These are phyloP conservation scores for Blastomyces percursus DNA, from an alignment of 2,329 filamentous ascomycete species.

Conservation along the genomic window DNA sequence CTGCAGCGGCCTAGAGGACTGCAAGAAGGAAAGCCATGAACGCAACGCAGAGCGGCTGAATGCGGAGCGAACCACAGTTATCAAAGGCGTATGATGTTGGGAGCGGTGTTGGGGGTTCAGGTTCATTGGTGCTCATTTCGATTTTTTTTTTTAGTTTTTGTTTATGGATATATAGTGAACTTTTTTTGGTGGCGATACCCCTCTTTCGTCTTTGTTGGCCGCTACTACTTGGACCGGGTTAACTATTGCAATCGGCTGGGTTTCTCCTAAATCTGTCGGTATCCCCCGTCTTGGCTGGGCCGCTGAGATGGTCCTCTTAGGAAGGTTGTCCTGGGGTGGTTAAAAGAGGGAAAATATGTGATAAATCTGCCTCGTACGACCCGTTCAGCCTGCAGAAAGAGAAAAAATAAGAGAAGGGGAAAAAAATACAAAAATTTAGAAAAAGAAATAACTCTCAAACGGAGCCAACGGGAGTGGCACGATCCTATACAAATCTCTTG, in stretches of 20 bases:
- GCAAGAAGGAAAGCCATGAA: constrained; percentile 94
- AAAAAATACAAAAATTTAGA: too few species aligned
- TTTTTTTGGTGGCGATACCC: neutral
- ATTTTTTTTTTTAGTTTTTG: constrained; percentile 3
- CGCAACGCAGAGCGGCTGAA: constrained; percentile 88
- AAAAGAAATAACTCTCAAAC: neutral
- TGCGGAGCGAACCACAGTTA: constrained; percentile 83
- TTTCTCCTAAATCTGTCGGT: neutral
- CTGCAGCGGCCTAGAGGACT: constrained; percentile 86
- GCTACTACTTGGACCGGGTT: neutral
- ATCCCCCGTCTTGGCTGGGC: neutral
- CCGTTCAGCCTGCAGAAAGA: neutral
- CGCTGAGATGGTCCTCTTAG: too few species aligned
- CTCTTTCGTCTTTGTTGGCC: neutral
- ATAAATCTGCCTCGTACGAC: neutral
- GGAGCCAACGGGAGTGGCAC: neutral
- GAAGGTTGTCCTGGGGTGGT: neutral
- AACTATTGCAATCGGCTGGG: neutral
- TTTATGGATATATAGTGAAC: neutral
- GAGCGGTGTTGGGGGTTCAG: neutral
- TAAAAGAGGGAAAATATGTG: neutral
- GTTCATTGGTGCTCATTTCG: neutral
- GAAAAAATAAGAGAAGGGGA: too few species aligned
- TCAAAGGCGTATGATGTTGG: constrained; percentile 63
- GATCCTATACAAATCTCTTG: neutral